Base-by-base conservation (phyloP, 768 basidiomycete genomes). In the Kwoniella botswanensis region DNA sequence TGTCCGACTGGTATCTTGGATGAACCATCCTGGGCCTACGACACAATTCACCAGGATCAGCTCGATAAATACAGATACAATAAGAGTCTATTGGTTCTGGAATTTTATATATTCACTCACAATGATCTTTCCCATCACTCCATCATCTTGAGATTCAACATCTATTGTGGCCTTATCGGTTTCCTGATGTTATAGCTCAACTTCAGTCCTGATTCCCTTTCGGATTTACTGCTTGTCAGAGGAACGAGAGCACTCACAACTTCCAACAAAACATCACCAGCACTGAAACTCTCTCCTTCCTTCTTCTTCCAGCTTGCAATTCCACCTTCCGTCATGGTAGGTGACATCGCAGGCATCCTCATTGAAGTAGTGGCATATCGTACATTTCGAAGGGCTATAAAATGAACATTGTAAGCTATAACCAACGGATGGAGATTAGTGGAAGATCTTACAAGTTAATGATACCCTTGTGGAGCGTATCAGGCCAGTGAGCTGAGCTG, bases 341-440 rank as follows among this genome's bases (percentile, higher is more conserved):
- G 94, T 2, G 92, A 94, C 94, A 98, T 96, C 69, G 95, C 95
- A 4, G 95, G 95, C 93, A 98, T 96, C 76, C 88, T 86, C 69
- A 96, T 88, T 72, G 89, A 88, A 59, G 92, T 90, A 62, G 93
- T 87, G 42, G 90, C 93, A 66, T 76, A 72, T 17, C 82, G 72
- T 50, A 77, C 70, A 63, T 67, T 61, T 43, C 42, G 13, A 17
- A 61, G 42, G 22, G 59, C 59, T 61, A 60, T 13, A 26, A 26
- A 26, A 26, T 26, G 26, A 26, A 43, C 17, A 1, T 6, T 58
- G 7, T 12, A 58, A 26, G 11, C 56, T 12, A 46, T 1, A 17
- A 4, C 35, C 9, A 2, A 10, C 29, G 57, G 29, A 3, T 21
- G 17, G 18, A 7, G 24, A 35, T 58, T 17, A 12, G 22, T n/a